Percentiles rank a stretch among this genome's conserved stretches.
Conservation (phyloP, 106 monocot genomes). For the Acorus gramineus region DNA sequence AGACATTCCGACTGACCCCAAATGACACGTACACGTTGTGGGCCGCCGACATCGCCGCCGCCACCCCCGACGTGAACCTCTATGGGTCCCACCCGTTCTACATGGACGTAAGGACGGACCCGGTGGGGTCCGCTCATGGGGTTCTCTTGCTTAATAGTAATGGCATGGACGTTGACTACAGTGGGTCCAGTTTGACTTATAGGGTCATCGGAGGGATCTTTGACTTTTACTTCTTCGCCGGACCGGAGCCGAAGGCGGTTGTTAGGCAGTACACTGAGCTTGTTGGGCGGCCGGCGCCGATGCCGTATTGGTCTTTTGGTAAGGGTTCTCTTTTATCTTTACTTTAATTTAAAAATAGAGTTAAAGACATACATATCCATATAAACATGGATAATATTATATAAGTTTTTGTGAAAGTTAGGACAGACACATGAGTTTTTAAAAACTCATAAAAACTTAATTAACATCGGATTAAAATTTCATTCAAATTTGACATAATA, state of each 20-base stretch:
- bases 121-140: slow-evolving; percentile 11
- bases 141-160: slow-evolving; percentile 31
- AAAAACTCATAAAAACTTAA: no score
- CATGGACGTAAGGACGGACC: slow-evolving; percentile 29
- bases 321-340: neutral
- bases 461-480: no score
- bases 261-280: slow-evolving; percentile 23
- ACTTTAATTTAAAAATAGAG: no score
- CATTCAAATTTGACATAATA: no score
- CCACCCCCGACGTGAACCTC: slow-evolving; percentile 25
- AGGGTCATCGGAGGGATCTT: slow-evolving; percentile 24
- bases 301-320: slow-evolving; percentile 45
- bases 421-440: no score
- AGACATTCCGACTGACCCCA: slow-evolving; percentile 26
- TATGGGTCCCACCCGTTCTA: slow-evolving; percentile 80
- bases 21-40: slow-evolving; percentile 53
- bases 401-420: no score
- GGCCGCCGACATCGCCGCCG: slow-evolving; percentile 42
- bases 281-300: slow-evolving; percentile 18
- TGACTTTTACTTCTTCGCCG: slow-evolving; percentile 25
- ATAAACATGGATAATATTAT: no score
- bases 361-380: no score
- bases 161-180: slow-evolving; percentile 22
- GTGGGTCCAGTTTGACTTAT: slow-evolving; percentile 11
- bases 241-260: slow-evolving; percentile 14